Evolutionary conservation across 345 rosid genomes (phyloP), one percentile per base, ranked within the genome.

Genomic region (Camelina laxa): DNA sequence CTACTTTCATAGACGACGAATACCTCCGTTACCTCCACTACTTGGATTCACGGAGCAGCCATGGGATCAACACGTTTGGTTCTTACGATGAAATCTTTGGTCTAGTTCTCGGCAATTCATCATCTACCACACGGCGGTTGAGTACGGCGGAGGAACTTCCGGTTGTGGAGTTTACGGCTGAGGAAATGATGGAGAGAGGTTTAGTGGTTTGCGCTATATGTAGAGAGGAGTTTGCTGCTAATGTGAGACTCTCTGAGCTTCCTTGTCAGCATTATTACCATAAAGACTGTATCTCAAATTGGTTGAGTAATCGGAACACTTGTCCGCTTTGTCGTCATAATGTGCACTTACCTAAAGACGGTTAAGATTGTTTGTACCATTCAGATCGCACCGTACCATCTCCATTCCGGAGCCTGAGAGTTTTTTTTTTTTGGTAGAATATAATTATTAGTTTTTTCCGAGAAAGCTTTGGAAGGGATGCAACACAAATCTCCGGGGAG

Each of bases 251-350:
- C 69, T 39, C 35, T 12, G 70, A 73, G 76, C 76, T 73, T 73
- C 76, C 76, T 39, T 73, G 76, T 73, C 19, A 21, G n/a, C 76
- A 73, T 53, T 73, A 33, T 27, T 73, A 73, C 55, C 76, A 73
- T 35, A 53, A 62, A 63, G 36, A 63, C 1, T 73, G 76, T 73
- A 73, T 73, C 35, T 41, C 49, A 1, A 62, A 13, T 15, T 62
- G 76, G 76, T 41, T 73, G 76, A 41, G 3, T 62, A 62, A 27
- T 63, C 55, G 76, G 22, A 73, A 63, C 31, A 72, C 76, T 5
- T 72, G 76, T 63, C 76, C 76, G n/a, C 69, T 73, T 53, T 73
- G 76, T 30, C 76, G 70, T 62, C 76, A 45, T 27, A 30, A 47
- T n/a, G 31, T 60, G 1, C 31, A 19, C 11, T 14, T 19, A 6